Conservation (phyloP, 805 yeast species). For the Sugiyamaella boreocaroliniensis region DNA sequence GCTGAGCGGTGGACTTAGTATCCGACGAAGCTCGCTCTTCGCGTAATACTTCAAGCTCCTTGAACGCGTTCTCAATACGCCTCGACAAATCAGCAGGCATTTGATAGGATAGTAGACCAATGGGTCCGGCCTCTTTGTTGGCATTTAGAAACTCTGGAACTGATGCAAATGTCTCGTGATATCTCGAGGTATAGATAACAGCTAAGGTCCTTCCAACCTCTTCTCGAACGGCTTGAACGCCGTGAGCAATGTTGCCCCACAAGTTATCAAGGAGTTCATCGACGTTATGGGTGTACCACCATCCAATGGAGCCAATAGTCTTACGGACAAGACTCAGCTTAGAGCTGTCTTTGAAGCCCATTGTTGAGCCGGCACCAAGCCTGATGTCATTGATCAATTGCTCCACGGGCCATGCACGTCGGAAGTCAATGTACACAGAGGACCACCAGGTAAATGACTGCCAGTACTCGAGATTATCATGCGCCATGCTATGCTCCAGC, state of each 20-base stretch:
- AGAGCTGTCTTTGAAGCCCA: constrained; percentile 61
- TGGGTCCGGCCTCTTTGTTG: constrained; percentile 32
- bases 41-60: constrained; percentile 39
- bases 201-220: constrained; percentile 58
- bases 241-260: constrained; percentile 48
- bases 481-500: constrained; percentile 49
- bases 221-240: constrained; percentile 65
- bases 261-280: constrained; percentile 40
- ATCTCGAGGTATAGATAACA: constrained; percentile 38
- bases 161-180: constrained; percentile 37
- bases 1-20: constrained; percentile 27
- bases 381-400: constrained; percentile 41
- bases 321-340: constrained; percentile 51
- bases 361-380: constrained; percentile 34
- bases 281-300: constrained; percentile 47
- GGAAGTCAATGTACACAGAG: constrained; percentile 46
- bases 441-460: constrained; percentile 67
- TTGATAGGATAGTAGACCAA: constrained; percentile 33
- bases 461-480: constrained; percentile 73
- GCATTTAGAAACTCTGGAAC: constrained; percentile 37
- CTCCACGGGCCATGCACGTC: constrained; percentile 55
- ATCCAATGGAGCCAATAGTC: constrained; percentile 43
- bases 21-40: constrained; percentile 39
- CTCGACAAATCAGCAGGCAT: constrained; percentile 28
- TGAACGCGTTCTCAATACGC: constrained; percentile 40